Evolutionary conservation across 164 flowering plant species (phyloP), one percentile per base, ranked within the genome.

Genomic region (Aristolochia fimbriata): DNA sequence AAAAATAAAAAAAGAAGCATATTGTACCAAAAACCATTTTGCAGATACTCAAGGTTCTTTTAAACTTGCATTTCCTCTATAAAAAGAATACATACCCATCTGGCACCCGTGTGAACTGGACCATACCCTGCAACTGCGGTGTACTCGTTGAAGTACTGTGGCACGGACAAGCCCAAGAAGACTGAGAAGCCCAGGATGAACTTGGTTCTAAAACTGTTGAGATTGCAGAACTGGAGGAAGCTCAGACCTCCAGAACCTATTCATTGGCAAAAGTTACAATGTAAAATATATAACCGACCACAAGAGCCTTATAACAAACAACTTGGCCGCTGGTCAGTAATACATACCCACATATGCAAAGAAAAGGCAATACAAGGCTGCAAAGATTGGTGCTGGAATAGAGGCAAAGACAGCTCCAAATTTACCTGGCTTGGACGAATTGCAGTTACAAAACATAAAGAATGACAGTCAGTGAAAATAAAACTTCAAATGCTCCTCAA

Each of bases 361-460:
- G 87, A 93, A 86, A 51, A 93, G 74, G 73, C 98, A 93, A 59
- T 89, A 93, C 43, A 89, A 65, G 64, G 98, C 98, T 57, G 88
- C 94, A 53, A 93, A 22, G 22, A 92, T 92, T 21, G 98, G 85
- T 24, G 83, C 76, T 37, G 96, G 98, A 59, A 92, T 89, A 31
- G 96, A 89, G 41, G 98, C 98, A 69, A 92, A 92, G 49, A 92
- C 74, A 23, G 98, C 96, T 71, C 98, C 98, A 70, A 93, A 90
- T 76, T 93, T 93, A 46, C 97, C 98, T 90, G 84, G 66, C 69
- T 23, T 41, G 25, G 43, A 37, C 8, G 43, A 37, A 6, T 37
- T 37, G 43, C 43, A 37, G 43, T 37, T 7, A 37, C 9, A 6
- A 10, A 37, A 6, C 12, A 37, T 10, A 37, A 37, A 37, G 10